Percentiles rank a stretch among this genome's conserved stretches.
These are phyloP conservation scores for Candida dubliniensis DNA, from an alignment of 1,139 yeast genomes.

Conservation along the genomic window DNA sequence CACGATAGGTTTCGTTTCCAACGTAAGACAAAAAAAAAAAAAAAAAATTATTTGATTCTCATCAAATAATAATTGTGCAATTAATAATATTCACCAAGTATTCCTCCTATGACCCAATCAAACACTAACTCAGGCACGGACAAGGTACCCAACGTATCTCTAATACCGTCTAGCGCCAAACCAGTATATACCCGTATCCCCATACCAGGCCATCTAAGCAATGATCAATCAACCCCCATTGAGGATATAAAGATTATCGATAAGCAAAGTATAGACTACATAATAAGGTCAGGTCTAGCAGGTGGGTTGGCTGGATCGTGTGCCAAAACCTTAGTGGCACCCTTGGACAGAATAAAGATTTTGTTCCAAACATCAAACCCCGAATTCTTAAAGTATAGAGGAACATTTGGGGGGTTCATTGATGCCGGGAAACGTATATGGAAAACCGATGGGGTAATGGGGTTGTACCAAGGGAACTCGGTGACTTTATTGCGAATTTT, in stretches of 20 bases:
- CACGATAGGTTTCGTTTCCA: no score
- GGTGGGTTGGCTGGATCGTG: constrained; percentile 97
- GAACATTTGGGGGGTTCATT: constrained; percentile 74
- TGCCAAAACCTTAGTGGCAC: constrained; percentile 94
- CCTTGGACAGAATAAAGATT: constrained; percentile 91
- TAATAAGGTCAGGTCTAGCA: constrained; percentile 81
- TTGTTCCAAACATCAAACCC: constrained; percentile 95
- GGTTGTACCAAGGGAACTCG: constrained; percentile 93
- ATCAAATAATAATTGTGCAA: no score
- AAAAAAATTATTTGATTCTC: neutral
- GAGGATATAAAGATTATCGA: constrained; percentile 31
- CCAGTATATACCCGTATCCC: constrained; percentile 9
- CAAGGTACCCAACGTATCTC: neutral
- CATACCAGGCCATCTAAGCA: constrained; percentile 13
- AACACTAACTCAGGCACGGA: neutral
- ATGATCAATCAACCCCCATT: constrained; percentile 34
- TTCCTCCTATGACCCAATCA: no score
- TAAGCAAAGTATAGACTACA: constrained; percentile 75
- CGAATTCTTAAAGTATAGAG: constrained; percentile 75
- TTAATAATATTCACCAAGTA: no score
- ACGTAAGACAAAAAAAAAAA: neutral
- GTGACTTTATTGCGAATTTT: constrained; percentile 88
- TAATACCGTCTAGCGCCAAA: constrained; percentile 5
- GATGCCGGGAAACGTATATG: constrained; percentile 71
- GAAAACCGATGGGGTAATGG: constrained; percentile 69